phyloP scores from a whole-genome alignment of 106 monocot genomes.

The Platanthera guangdongensis region DNA sequence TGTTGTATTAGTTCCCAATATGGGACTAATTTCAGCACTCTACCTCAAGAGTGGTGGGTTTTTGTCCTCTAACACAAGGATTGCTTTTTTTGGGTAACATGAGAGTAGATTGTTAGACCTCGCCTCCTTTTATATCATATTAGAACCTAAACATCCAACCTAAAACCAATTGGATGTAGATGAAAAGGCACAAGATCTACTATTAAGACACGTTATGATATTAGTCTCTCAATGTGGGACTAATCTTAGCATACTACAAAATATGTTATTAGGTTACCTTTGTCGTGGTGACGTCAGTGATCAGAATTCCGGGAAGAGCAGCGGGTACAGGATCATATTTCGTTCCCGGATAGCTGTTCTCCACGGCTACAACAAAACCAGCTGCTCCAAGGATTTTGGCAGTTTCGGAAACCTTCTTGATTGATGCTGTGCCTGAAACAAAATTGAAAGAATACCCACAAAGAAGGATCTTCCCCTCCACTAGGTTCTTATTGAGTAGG shows the following conservation, averaged over 20 bases:
- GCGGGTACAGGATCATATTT: conserved; percentile 89
- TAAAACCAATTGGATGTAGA: no score
- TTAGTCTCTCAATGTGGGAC: no score
- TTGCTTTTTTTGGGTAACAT: no score
- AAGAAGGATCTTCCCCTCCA: conserved; percentile 78
- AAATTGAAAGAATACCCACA: conserved; percentile 98
- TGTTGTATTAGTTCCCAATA: no score
- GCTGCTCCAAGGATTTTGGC: conserved; percentile 83
- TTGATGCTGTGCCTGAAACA: conserved; percentile 85
- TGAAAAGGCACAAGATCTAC: no score
- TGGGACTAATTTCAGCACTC: no score
- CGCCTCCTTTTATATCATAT: no score
- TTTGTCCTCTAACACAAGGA: no score
- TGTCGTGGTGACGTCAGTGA: conserved; percentile 55
- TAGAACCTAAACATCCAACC: no score
- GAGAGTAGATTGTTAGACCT: no score
- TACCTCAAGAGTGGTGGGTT: no score
- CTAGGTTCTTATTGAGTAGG: conserved; percentile 64
- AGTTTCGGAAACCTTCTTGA: conserved; percentile 83
- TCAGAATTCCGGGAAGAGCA: conserved; percentile 72
- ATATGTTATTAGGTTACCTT: conserved; percentile 32
- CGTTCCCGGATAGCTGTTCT: conserved; percentile 73
- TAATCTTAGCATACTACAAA: neutral
- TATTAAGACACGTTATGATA: no score
- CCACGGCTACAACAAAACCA: conserved; percentile 89